Base-by-base conservation (phyloP, 1,284 basidiomycete species). In the Apiotrichum laibachii region DNA sequence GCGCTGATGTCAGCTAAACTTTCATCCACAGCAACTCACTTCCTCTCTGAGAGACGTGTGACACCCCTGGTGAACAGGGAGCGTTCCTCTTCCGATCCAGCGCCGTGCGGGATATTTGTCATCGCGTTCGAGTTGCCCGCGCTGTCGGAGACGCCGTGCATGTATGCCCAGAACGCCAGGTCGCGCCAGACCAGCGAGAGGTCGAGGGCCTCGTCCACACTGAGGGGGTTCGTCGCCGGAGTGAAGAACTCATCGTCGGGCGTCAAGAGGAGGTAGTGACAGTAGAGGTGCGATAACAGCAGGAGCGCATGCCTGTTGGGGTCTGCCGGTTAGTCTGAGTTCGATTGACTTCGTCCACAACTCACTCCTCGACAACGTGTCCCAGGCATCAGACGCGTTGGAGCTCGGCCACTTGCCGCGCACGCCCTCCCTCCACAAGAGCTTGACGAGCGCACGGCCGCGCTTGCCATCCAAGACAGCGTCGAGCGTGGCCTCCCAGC, bases 211-310 rank as follows among this genome's bases (percentile, higher is more conserved):
- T 99, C 95, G 68, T 96, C 92, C 10, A 94, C 76, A 0, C 83
- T 83, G 3, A 99, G 82, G 1, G 91, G 88, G 67, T 93, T 93
- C 16, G 68, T 62, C 1, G 63, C 19, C 2, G 53, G 50, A 10
- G 55, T 57, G 72, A 94, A 94, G 79, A 99, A 98, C 75, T 99
- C 95, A 74, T 98, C 95, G 67, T 99, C 96, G 2, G 91, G 91
- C 81, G 99, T 89, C 0, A 93, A 92, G 43, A 93, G 81, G 19
- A 99, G 84, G 13, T 87, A 85, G 63, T 95, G 88, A 2, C 86
- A 85, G 75, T 97, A 95, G 19, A 97, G 77, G 57, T 94, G 88
- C 9, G 85, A 83, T 5, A 97, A 83, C 51, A 97, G 83, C 3
- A 98, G 79, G 2, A 99, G 78, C 1, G 88, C 81, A 0, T 87